Base-by-base conservation (phyloP, 169 alveolate species). In the Plasmodium cynomolgi region DNA sequence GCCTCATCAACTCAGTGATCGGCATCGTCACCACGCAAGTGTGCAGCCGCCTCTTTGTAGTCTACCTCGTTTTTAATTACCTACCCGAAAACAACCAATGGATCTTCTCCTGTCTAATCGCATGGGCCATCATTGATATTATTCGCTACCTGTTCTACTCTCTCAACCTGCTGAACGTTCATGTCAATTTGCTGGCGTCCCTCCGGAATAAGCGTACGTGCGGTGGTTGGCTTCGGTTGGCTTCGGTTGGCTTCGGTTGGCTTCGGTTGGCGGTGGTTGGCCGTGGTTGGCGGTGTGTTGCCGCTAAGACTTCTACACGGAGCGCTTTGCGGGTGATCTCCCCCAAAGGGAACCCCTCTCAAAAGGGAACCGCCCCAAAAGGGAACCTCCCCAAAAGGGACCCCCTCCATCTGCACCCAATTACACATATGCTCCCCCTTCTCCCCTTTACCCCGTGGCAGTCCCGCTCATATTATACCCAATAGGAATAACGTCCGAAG, bases 401-500 rank as follows among this genome's bases (percentile, higher is more conserved):
- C 8, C 1, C 23, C 26, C 44, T 17, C 84, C 29, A 77, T 77
- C 17, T 68, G 15, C n/a, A 20, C 77, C 20, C 17, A 68, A n/a
- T 54, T 75, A 74, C 33, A n/a, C 15, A 44, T 74, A 33, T 73
- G 34, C 62, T 75, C 62, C 31, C 6, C 72, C 72, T 82, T n/a
- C 20, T 17, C 54, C 39, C 73, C 56, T 20, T 41, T 31, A 79
- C 47, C 3, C 23, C 5, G 74, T 31, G n/a, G 20, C 56, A 90
- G 94, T 81, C 8, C 94, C 94, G 3, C n/a, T 90, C 20, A 90
- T 90, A 90, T 54, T 90, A 26, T 90, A 90, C 62, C 94, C 91
- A 34, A 90, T 81, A 79, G 94, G 94, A 68, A 90, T 90, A 34
- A 81, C 91, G 2, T 90, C 94, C 29, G 94, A 90, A 90, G 83